Base-by-base conservation (phyloP, 495 filamentous ascomycete genomes). In the Neurospora africana region DNA sequence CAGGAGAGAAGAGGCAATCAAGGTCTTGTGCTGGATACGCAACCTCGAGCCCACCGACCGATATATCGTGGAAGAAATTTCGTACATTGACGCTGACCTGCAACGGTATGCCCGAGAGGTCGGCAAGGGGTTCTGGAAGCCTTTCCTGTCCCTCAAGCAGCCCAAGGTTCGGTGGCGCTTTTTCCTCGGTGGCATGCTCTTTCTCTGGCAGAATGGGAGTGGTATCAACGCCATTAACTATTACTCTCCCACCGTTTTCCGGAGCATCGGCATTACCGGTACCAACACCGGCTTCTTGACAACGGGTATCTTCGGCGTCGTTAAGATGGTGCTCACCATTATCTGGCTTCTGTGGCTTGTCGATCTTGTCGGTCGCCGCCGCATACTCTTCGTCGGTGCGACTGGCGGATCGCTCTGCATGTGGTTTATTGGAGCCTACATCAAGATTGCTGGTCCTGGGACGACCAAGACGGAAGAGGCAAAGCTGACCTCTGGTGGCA, bases 161-260 rank as follows among this genome's bases (percentile, higher is more conserved):
- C 77, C 75, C 27, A 84, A 82, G 73, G 81, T 90, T 17, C 82
- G 84, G 74, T 92, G 85, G 83, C 87, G 89, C 37, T 87, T 91
- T 78, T 87, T 91, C 82, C 82, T 91, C 38, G 89, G 90, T 40
- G 86, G 86, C 75, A 85, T 79, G 69, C 87, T 91, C 37, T 91
- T 91, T 84, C 80, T 91, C 68, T 90, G 85, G 83, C 89, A 91
- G 76, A 91, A 91, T 70, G 77, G 86, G 4, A 86, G 84, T 4
- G 89, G 90, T 21, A 91, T 91, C 80, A 90, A 91, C 69, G 87
- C 88, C 33, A 89, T 90, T 78, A 90, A 91, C 82, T 90, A 89
- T 79, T 90, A 89, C 80, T 83, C 79, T 5, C 87, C 87, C 10
- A 87, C 86, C 0, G 86, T 90, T 39, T 90, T 91, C 81, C 81